A percentile compares a stretch with the other conserved stretches of the same genome.
phyloP scores from a whole-genome alignment of 345 rosid species.

The Gossypium turneri region DNA sequence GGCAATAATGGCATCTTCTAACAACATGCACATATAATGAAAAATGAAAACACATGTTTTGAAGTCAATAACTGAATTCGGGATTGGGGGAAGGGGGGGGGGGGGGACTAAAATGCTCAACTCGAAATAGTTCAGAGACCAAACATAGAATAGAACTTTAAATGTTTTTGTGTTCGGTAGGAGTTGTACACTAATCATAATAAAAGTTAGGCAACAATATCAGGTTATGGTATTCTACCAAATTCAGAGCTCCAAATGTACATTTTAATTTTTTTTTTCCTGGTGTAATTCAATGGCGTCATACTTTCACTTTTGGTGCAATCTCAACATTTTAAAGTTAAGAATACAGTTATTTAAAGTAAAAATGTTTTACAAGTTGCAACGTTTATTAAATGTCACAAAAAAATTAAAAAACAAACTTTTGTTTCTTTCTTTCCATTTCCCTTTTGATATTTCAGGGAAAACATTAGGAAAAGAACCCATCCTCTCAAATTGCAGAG shows the following conservation, averaged over 20 bases:
- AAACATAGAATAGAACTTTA: background rate
- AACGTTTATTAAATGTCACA: background rate
- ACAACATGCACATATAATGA: background rate
- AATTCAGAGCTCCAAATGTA: background rate
- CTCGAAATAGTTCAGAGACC: background rate
- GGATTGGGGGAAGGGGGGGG: too few species aligned
- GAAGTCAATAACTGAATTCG: background rate
- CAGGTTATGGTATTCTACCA: background rate
- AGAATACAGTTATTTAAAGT: background rate
- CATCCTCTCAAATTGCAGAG: background rate
- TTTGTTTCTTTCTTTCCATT: background rate
- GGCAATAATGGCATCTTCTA: background rate
- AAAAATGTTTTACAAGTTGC: background rate
- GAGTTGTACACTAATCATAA: background rate
- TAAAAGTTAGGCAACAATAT: background rate
- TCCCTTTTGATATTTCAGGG: background rate
- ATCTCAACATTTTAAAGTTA: background rate
- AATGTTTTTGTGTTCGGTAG: background rate
- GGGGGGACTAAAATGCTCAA: background rate
- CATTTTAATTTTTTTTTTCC: background rate
- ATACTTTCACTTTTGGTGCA: background rate
- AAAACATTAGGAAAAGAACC: background rate
- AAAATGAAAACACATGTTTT: background rate
- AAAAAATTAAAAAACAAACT: background rate
- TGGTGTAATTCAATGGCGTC: background rate